These are phyloP conservation scores for Amoebophrya sp. DNA, from an alignment of 169 alveolate species.

Conservation along the genomic window DNA sequence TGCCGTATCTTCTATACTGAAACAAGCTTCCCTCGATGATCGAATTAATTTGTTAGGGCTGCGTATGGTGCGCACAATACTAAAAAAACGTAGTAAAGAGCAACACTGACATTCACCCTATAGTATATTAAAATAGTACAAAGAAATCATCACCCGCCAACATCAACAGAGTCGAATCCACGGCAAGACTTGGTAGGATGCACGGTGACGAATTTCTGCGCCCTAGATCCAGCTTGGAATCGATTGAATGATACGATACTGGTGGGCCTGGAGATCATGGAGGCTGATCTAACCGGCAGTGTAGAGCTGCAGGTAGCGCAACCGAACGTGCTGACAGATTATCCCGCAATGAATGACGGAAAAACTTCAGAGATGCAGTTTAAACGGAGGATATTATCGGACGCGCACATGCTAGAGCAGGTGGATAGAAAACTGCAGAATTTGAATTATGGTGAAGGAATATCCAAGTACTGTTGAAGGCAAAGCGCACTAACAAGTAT, in stretches of 20 bases:
- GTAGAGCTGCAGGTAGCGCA: not conserved
- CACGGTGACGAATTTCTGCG: not conserved
- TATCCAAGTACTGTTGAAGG: too few relatives aligned
- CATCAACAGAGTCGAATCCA: not conserved
- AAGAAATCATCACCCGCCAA: too few relatives aligned
- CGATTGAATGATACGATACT: not conserved
- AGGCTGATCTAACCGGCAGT: not conserved
- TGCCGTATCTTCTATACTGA: too few relatives aligned
- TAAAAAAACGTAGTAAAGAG: too few relatives aligned
- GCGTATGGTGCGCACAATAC: too few relatives aligned
- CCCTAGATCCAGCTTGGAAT: slow-evolving; percentile 4
- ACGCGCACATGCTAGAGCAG: slow-evolving; percentile 21
- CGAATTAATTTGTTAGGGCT: too few relatives aligned
- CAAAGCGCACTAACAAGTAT: too few relatives aligned
- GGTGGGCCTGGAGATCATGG: not conserved
- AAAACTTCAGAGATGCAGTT: not conserved
- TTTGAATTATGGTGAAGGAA: too few relatives aligned
- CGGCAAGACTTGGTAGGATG: not conserved
- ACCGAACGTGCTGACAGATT: slow-evolving; percentile 16
- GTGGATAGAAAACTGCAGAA: slow-evolving; percentile 1
- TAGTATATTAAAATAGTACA: too few relatives aligned
- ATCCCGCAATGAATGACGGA: not conserved
- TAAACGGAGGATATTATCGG: not conserved
- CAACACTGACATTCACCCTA: too few relatives aligned
- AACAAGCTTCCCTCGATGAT: too few relatives aligned